These are phyloP conservation scores for Colletotrichum agaves DNA, from an alignment of 2,329 filamentous ascomycete species.

Conservation along the genomic window DNA sequence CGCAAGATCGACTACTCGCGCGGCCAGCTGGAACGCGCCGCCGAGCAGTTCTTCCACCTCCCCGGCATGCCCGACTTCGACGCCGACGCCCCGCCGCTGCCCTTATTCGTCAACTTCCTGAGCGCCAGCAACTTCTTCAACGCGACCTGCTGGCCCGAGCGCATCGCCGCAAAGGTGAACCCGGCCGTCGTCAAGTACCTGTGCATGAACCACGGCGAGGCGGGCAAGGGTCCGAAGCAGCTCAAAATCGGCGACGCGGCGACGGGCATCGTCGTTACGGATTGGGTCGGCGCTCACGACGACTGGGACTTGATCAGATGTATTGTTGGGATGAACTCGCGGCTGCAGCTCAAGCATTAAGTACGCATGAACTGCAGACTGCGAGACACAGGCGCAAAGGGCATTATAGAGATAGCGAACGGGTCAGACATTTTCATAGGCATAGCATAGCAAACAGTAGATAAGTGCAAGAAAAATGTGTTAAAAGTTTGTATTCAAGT, in stretches of 20 bases:
- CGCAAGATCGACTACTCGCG: slow-evolving; percentile 81
- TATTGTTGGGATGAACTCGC: slow-evolving; percentile 92
- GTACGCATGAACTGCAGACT: background rate
- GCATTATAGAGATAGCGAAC: background rate
- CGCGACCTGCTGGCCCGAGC: slow-evolving; percentile 90
- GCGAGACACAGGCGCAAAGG: background rate
- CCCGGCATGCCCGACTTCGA: slow-evolving; percentile 46
- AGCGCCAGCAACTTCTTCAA: slow-evolving; percentile 96
- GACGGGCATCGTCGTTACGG: slow-evolving; percentile 90
- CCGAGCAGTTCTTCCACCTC: slow-evolving; percentile 59
- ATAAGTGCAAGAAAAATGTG: background rate
- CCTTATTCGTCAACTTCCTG: slow-evolving; percentile 91
- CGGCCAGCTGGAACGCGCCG: slow-evolving; percentile 81
- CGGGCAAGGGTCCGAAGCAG: slow-evolving; percentile 60
- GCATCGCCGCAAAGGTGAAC: slow-evolving; percentile 88
- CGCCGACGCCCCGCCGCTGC: slow-evolving; percentile 52
- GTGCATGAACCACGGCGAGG: slow-evolving; percentile 65
- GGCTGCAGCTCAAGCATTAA: slow-evolving; percentile 61
- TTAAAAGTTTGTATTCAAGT: background rate
- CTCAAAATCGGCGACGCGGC: slow-evolving; percentile 74
- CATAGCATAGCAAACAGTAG: background rate
- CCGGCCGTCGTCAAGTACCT: slow-evolving; percentile 75
- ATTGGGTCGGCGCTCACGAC: slow-evolving; percentile 88
- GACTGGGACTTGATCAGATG: slow-evolving; percentile 92
- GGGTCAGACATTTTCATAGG: background rate